These are phyloP conservation scores for Friedmanniomyces simplex DNA, from an alignment of 495 filamentous ascomycete species.

Conservation along the genomic window DNA sequence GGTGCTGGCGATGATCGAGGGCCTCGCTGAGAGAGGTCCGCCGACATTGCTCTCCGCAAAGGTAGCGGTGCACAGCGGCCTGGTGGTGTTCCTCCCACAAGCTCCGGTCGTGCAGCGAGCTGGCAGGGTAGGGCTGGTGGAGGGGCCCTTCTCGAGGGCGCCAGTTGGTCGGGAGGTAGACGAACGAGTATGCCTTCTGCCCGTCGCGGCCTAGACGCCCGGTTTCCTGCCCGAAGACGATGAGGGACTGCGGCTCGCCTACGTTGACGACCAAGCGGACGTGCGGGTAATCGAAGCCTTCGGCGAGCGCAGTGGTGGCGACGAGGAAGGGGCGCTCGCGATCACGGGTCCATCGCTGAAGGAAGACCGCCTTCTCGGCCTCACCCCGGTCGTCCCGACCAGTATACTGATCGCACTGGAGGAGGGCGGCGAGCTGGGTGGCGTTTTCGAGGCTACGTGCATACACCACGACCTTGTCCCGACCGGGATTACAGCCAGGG, in stretches of 20 bases:
- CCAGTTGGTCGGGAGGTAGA: no score
- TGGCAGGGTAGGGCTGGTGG: neutral
- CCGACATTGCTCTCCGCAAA: neutral
- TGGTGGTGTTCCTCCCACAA: neutral
- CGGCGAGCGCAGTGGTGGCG: constrained; percentile 1
- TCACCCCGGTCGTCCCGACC: neutral
- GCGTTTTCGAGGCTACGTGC: no score
- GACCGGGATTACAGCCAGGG: no score
- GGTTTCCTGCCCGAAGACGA: neutral
- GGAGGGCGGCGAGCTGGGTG: no score
- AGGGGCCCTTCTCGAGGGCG: no score
- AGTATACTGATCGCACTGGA: no score
- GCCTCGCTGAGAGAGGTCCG: neutral
- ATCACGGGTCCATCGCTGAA: neutral
- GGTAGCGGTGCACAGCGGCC: neutral
- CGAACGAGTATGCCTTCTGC: neutral
- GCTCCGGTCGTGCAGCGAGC: neutral
- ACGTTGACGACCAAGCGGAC: constrained; percentile 1
- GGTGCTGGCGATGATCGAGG: neutral
- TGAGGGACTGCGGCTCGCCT: neutral
- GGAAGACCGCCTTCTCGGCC: neutral
- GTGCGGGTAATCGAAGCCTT: constrained; percentile 5
- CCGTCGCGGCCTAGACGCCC: neutral
- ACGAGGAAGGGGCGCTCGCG: no score
- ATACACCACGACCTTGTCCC: no score